A percentile compares a stretch with the other conserved stretches of the same genome.
phyloP scores from a whole-genome alignment of 2,329 filamentous ascomycete species.

The Pseudogymnoascus sp. region DNA sequence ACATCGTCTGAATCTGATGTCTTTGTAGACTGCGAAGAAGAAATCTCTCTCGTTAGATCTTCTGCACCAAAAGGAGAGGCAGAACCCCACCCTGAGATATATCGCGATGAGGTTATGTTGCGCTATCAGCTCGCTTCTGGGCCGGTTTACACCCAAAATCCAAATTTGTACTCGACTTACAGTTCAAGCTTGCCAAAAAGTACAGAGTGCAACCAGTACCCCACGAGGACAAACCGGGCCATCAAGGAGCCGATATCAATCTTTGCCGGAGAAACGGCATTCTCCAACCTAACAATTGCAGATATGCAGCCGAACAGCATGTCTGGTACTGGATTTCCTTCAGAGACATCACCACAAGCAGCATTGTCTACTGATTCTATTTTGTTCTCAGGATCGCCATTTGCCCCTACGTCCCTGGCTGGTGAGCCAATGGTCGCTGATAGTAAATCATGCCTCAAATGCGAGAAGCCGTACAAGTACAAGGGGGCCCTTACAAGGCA shows the following conservation, averaged over 20 bases:
- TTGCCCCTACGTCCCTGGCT: neutral
- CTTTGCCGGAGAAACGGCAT: neutral
- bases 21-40: conserved; percentile 7
- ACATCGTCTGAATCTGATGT: neutral
- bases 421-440: neutral
- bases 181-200: neutral
- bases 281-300: neutral
- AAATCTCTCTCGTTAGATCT: neutral
- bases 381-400: neutral
- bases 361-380: neutral
- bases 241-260: too few species aligned
- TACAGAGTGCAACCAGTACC: neutral
- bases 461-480: neutral
- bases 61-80: neutral
- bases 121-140: neutral
- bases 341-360: neutral
- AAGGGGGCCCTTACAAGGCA: neutral
- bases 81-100: neutral
- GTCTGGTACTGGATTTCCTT: neutral
- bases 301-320: neutral
- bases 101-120: neutral
- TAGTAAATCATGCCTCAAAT: neutral
- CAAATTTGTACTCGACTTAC: neutral
- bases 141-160: neutral
- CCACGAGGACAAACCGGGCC: neutral